These are phyloP conservation scores for Exophiala phaeomuriformis DNA, from an alignment of 2,329 filamentous ascomycete species.

Conservation along the genomic window DNA sequence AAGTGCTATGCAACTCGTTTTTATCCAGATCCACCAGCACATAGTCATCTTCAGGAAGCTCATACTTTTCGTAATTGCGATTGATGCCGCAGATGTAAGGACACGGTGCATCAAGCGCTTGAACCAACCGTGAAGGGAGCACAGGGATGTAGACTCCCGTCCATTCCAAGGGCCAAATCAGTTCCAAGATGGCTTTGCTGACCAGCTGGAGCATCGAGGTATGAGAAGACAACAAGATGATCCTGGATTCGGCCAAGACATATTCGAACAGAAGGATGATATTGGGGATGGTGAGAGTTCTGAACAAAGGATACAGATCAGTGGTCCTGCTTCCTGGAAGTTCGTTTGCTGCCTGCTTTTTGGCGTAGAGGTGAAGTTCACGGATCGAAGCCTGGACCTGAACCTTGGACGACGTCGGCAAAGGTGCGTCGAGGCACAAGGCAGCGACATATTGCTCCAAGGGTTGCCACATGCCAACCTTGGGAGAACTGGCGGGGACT, in stretches of 20 bases:
- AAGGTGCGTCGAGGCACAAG: conserved; percentile 88
- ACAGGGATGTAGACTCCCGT: conserved; percentile 90
- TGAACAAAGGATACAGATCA: conserved; percentile 88
- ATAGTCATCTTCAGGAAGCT: conserved; percentile 89
- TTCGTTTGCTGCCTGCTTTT: conserved; percentile 89
- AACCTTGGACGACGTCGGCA: conserved; percentile 85
- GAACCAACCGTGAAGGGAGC: conserved; percentile 76
- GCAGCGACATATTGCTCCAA: conserved; percentile 96
- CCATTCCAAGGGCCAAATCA: conserved; percentile 89
- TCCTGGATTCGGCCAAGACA: conserved; percentile 83
- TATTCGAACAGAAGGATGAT: conserved; percentile 91
- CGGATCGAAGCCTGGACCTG: conserved; percentile 88
- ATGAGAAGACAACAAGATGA: conserved; percentile 92
- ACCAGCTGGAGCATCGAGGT: conserved; percentile 93
- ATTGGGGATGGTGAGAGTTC: conserved; percentile 82
- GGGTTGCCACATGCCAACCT: conserved; percentile 89
- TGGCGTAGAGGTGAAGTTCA: conserved; percentile 82
- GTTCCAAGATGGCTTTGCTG: conserved; percentile 73
- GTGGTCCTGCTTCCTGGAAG: conserved; percentile 83
- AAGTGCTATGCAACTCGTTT: conserved; percentile 79
- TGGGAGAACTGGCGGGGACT: conserved; percentile 80
- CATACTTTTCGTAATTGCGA: conserved; percentile 75
- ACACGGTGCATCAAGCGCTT: conserved; percentile 87
- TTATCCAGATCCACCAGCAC: conserved; percentile 90
- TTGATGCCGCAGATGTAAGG: conserved; percentile 97